These are phyloP conservation scores for Hibiscus tridactylites DNA, from an alignment of 345 rosid species.

Conservation along the genomic window DNA sequence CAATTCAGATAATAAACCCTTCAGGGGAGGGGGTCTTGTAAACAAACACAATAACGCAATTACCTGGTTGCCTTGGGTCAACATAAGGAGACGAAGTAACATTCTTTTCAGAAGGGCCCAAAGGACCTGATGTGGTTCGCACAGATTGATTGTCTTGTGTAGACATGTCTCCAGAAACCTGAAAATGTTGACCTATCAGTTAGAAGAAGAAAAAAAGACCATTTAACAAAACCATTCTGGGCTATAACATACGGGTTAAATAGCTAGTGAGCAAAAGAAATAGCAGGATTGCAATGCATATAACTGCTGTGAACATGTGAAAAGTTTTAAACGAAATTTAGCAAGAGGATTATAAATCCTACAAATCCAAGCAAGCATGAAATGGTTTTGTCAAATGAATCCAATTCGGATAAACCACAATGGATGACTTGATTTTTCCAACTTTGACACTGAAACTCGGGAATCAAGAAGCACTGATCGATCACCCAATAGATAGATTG, in stretches of 20 bases:
- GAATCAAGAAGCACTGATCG: background rate
- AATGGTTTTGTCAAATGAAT: background rate
- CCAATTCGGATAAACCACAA: background rate
- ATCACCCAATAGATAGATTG: background rate
- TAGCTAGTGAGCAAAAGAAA: background rate
- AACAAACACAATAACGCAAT: conserved; percentile 1
- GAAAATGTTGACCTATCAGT: conserved; percentile 10
- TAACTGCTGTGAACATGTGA: background rate
- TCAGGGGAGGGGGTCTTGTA: background rate
- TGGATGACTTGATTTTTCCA: background rate
- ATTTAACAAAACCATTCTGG: background rate
- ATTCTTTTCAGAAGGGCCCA: conserved; percentile 85
- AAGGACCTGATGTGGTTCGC: conserved; percentile 95
- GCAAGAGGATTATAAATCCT: background rate
- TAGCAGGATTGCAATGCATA: background rate
- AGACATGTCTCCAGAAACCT: conserved; percentile 95
- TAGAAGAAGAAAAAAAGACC: background rate
- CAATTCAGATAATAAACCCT: conserved; percentile 13
- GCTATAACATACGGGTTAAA: background rate
- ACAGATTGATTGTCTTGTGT: conserved; percentile 89
- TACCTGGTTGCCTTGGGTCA: conserved; percentile 99
- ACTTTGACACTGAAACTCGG: background rate
- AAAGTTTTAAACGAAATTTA: background rate
- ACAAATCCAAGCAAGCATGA: background rate
- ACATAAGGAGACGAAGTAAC: conserved; percentile 73